Evolutionary conservation across 2,329 filamentous ascomycete genomes (phyloP).

Genomic region (Pseudohalonectria lignicola): DNA sequence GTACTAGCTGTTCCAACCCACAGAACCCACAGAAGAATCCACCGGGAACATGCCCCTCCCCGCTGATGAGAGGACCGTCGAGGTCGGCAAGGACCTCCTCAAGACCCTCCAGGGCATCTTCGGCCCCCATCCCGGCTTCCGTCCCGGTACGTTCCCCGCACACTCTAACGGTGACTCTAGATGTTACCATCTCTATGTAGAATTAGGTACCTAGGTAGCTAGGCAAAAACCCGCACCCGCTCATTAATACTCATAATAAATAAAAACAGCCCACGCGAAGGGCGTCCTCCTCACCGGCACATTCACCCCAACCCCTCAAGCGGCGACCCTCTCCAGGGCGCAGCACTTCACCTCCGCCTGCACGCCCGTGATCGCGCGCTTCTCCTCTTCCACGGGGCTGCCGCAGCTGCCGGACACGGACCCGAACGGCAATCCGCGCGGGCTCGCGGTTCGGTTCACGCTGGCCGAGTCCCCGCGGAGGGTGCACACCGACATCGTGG

Average conservation of each 20-base stretch:
- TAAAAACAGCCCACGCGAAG: conserved; percentile 43
- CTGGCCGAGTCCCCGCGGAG: conserved; percentile 24
- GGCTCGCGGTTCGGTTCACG: conserved; percentile 35
- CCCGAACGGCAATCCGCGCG: conserved; percentile 32
- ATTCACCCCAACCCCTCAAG: conserved; percentile 35
- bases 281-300: conserved; percentile 38
- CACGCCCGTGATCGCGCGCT: conserved; percentile 35
- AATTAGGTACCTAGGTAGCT: too few relatives aligned
- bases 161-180: too few relatives aligned
- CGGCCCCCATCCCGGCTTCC: conserved; percentile 25
- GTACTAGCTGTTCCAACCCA: too few relatives aligned
- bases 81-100: conserved; percentile 24
- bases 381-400: conserved; percentile 39
- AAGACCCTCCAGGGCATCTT: conserved; percentile 23
- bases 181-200: too few relatives aligned
- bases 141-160: conserved; percentile 26
- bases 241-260: too few relatives aligned
- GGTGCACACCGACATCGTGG: conserved; percentile 44
- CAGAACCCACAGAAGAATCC: too few relatives aligned
- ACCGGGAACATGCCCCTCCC: conserved; percentile 33
- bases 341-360: conserved; percentile 32
- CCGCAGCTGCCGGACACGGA: conserved; percentile 37
- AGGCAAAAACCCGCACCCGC: too few relatives aligned
- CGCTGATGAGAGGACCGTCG: conserved; percentile 23
- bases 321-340: conserved; percentile 30